Percentiles rank a stretch among this genome's conserved stretches.
Conservation (phyloP, 1,284 basidiomycete genomes). For the Rhodotorula mucilaginosa region DNA sequence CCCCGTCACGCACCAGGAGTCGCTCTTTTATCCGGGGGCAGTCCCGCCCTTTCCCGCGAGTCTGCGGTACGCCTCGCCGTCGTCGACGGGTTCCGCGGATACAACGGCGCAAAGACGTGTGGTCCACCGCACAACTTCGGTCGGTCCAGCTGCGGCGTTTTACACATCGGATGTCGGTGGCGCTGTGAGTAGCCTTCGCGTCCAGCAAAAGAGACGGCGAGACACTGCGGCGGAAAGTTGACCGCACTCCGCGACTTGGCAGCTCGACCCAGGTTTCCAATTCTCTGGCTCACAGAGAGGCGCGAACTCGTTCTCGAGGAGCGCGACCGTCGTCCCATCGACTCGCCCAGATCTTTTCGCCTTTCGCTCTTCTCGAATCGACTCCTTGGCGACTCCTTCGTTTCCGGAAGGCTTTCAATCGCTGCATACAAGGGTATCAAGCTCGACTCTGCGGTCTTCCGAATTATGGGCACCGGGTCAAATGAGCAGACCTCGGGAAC, state of each 20-base stretch:
- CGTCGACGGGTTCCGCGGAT: background rate
- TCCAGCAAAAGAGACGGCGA: too few relatives aligned
- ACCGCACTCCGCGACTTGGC: rapidly evolving
- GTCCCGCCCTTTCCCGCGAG: background rate
- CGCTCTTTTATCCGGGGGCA: background rate
- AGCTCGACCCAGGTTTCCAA: too few relatives aligned
- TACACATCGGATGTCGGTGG: background rate
- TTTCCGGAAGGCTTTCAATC: too few relatives aligned
- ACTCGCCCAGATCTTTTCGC: background rate
- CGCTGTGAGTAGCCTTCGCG: background rate
- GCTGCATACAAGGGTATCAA: too few relatives aligned
- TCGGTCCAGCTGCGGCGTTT: background rate
- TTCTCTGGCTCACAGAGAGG: background rate
- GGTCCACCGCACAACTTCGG: background rate
- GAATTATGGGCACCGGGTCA: too few relatives aligned
- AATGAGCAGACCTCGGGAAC: too few relatives aligned
- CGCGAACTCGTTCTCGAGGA: background rate
- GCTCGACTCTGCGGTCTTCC: too few relatives aligned
- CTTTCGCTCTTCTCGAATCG: too few relatives aligned
- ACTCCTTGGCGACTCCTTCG: too few relatives aligned
- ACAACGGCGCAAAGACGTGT: rapidly evolving
- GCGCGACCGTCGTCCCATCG: background rate
- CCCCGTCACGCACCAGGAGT: too few relatives aligned
- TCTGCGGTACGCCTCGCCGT: background rate
- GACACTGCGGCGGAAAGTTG: background rate